Evolutionary conservation across 345 rosid genomes (phyloP), one percentile per base, ranked within the genome.

Genomic region (Gossypium mustelinum): DNA sequence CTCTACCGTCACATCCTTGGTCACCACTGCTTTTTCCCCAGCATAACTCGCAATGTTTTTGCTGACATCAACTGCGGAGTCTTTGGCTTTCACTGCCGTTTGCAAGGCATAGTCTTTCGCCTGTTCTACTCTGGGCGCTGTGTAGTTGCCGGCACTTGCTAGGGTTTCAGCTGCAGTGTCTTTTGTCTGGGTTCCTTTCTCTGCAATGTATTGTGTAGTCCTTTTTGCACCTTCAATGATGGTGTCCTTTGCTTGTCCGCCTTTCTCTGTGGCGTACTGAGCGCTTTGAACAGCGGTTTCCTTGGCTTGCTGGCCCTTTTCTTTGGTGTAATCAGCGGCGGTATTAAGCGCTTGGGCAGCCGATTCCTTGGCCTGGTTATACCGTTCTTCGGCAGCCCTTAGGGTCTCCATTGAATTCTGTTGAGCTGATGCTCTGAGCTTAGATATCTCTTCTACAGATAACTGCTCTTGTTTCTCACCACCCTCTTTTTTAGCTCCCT

Each of bases 1-100:
- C 71, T 88, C 90, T 69, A 86, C 87, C 0, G 86, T 75, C 13
- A 22, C 78, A 55, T 90, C 94, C 74, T 82, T 86, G 18, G 85
- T 84, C 0, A 57, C 80, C 20, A 50, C 80, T 0, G 84, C 82
- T 55, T 69, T 80, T 7, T 83, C 87, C 54, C 48, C 54, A 0
- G 81, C 65, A 39, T 79, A 85, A 45, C 72, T 80, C 4, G 87
- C 81, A 0, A 70, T 84, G 27, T 67, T 79, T 56, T 78, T 74
- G 44, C 61, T 77, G 11, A 68, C 55, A 6, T 80, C 84, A 13
- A 73, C 55, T 1, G 79, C 70, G 2, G 51, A 10, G 51, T 65
- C 51, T 6, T 65, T 65, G 13, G 51, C 51, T 43, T 65, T 43
- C 29, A 18, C 52, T 11, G 70, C 68, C 2, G 11, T 39, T 39